Conservation (phyloP, 768 basidiomycete species). For the Lactifluus subvellereus region DNA sequence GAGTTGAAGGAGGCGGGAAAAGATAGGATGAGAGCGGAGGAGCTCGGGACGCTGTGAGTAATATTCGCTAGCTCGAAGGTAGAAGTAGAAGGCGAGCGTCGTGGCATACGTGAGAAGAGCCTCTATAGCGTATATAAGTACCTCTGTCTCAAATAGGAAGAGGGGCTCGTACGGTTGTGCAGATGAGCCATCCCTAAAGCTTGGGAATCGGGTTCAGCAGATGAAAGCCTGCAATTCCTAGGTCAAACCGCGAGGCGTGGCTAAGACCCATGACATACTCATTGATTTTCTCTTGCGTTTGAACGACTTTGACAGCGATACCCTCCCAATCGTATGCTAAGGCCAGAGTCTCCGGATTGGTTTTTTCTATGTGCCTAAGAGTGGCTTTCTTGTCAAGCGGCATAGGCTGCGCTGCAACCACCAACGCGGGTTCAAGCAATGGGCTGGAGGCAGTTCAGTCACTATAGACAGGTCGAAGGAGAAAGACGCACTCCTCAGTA, state of each 20-base stretch:
- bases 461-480: not conserved
- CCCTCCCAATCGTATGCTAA: constrained; percentile 83
- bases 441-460: constrained; percentile 30
- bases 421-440: constrained; percentile 33
- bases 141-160: not conserved
- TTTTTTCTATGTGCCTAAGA: constrained; percentile 66
- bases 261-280: constrained; percentile 35
- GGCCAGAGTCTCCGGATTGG: constrained; percentile 71
- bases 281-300: constrained; percentile 48
- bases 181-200: constrained; percentile 70
- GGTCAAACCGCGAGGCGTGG: constrained; percentile 2
- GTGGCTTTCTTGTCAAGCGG: constrained; percentile 55
- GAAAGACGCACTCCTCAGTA: constrained; percentile 21
- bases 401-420: constrained; percentile 34
- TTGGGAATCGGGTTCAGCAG: constrained; percentile 45
- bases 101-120: constrained; percentile 85
- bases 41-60: constrained; percentile 55
- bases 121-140: constrained; percentile 44
- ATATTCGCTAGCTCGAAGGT: constrained; percentile 69
- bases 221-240: constrained; percentile 39
- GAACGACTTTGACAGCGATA: constrained; percentile 46
- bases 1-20: constrained; percentile 69
- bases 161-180: constrained; percentile 70
- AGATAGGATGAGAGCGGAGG: constrained; percentile 64
- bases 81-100: constrained; percentile 86